Base-by-base conservation (phyloP, 2,329 filamentous ascomycete genomes). In the Diplodia scrobiculata region DNA sequence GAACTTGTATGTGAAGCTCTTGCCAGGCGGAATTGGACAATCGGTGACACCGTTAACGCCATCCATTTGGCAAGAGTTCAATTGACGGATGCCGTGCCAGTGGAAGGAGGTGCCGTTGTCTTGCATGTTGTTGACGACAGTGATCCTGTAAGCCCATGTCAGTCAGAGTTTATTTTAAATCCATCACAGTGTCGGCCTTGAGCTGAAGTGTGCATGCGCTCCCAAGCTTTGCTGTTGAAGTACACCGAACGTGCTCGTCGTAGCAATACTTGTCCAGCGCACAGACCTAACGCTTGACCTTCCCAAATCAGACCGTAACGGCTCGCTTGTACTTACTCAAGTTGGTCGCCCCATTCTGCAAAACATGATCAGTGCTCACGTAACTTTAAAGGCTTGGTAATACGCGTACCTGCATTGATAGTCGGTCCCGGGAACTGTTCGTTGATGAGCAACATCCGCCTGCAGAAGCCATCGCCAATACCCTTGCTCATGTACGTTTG, bases 391-490 rank as follows among this genome's bases (percentile, higher is more conserved):
- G 21, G 84, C 70, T 11, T 47, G 86, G 74, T 14, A 11, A 51
- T 10, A 72, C 48, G 80, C 78, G 68, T 72, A 80, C 79, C 78
- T 65, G 83, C 86, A 68, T 83, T 81, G 58, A 91, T 84, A 9
- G 83, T 80, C 1, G 89, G 90, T 0, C 88, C 90, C 0, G 89
- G 89, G 68, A 85, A 88, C 51, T 86, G 82, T 9, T 84, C 85
- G 34, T 77, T 77, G 62, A 77, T 72, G 67, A 90, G 80, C 67
- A 80, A 66, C 51, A 72, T 73, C 5, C 48, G 69, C 25, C 38
- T 71, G 36, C 67, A 74, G 48, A 73, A 77, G 21, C 69, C 71
- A 38, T 81, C 63, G 25, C 63, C 63, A 6, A 65, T 65, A 10
- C 63, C 63, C 38, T 65, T 65, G 41, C 52, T 65, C 41, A 58